These are phyloP conservation scores for Clavispora phyllophila DNA, from an alignment of 805 yeast species.

Conservation along the genomic window DNA sequence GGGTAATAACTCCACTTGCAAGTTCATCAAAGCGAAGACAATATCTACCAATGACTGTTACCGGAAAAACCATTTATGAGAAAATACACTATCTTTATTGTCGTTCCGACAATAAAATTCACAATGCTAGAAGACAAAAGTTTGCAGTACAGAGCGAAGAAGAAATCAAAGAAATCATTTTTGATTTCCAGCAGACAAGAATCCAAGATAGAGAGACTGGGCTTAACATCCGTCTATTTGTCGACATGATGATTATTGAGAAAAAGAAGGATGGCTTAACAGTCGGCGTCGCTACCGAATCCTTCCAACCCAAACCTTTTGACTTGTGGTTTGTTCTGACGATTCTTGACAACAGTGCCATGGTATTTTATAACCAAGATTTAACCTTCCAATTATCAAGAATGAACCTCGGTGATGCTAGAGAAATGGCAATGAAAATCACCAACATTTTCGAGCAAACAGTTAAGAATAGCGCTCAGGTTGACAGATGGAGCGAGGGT, in stretches of 20 bases:
- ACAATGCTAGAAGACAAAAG: conserved; percentile 12
- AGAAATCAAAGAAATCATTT: not conserved
- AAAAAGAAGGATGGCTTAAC: conserved; percentile 7
- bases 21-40: not conserved
- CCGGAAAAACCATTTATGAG: conserved; percentile 22
- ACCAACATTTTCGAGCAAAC: conserved; percentile 38
- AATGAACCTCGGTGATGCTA: not conserved
- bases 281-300: conserved; percentile 28
- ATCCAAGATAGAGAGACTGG: not conserved
- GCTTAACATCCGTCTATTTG: not conserved
- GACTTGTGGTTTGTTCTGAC: conserved; percentile 32
- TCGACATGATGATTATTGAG: not conserved
- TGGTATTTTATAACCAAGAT: conserved; percentile 5
- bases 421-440: not conserved
- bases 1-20: not conserved
- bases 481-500: conserved; percentile 46
- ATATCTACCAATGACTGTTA: conserved; percentile 11
- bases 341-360: conserved; percentile 18
- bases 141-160: conserved; percentile 1
- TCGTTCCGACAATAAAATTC: conserved; percentile 14
- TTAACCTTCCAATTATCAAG: not conserved
- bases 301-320: conserved; percentile 18
- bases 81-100: conserved; percentile 23
- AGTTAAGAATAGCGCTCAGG: conserved; percentile 42
- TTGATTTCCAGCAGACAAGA: not conserved